These are phyloP conservation scores for Zygosaccharomyces siamensis DNA, from an alignment of 805 yeast genomes.

Conservation along the genomic window DNA sequence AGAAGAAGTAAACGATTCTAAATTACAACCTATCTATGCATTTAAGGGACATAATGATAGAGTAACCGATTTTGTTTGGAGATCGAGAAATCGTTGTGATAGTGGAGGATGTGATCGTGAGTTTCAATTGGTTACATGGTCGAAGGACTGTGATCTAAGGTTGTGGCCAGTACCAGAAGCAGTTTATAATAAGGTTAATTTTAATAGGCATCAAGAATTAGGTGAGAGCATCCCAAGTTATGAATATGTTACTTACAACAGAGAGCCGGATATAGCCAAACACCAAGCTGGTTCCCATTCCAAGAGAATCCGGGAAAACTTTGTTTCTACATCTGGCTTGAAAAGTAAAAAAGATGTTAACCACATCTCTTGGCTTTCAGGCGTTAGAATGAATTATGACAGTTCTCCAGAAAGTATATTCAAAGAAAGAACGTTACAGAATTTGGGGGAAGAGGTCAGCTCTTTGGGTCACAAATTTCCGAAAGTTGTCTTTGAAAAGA, in stretches of 20 bases:
- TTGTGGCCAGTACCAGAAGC: constrained; percentile 67
- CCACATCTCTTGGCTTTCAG: constrained; percentile 89
- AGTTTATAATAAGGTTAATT: constrained; percentile 44
- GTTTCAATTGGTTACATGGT: constrained; percentile 91
- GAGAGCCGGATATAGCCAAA: constrained; percentile 42
- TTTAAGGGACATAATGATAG: constrained; percentile 83
- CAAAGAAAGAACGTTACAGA: constrained; percentile 44
- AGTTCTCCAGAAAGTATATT: constrained; percentile 37
- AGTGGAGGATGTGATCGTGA: constrained; percentile 61
- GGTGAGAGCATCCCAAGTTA: constrained; percentile 41
- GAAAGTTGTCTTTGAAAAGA: constrained; percentile 76
- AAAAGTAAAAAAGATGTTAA: constrained; percentile 42
- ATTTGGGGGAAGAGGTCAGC: constrained; percentile 88
- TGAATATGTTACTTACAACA: constrained; percentile 45
- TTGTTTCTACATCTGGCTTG: constrained; percentile 39
- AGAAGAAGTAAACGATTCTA: constrained; percentile 30
- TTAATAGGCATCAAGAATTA: constrained; percentile 37
- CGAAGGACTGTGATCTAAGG: constrained; percentile 77
- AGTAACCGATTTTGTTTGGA: constrained; percentile 85
- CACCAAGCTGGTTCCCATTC: constrained; percentile 13
- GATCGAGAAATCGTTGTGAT: constrained; percentile 51
- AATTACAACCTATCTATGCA: constrained; percentile 48
- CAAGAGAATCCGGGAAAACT: constrained; percentile 38
- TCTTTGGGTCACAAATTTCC: constrained; percentile 86
- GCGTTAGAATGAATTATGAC: constrained; percentile 58